Evolutionary conservation across 2,329 filamentous ascomycete species (phyloP).

Genomic region (Penicillium sp.): DNA sequence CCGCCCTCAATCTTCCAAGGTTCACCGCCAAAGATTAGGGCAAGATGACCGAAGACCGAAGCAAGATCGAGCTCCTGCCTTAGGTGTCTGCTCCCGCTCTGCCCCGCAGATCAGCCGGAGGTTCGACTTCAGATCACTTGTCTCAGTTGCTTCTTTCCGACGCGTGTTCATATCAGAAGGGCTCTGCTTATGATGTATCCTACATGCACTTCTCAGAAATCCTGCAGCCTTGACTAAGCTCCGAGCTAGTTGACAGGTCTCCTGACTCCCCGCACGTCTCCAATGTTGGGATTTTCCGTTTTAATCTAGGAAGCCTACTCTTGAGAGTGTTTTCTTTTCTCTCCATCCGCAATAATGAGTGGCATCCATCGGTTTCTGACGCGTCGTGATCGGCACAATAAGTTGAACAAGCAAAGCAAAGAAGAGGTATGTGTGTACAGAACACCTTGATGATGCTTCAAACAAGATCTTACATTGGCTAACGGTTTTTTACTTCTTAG

Average conservation of each 20-base stretch:
- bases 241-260: constrained; percentile 12
- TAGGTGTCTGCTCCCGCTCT: constrained; percentile 1
- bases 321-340: background rate
- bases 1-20: background rate
- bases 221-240: constrained; percentile 29
- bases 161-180: constrained; percentile 18
- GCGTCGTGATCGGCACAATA: constrained; percentile 37
- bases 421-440: constrained; percentile 29
- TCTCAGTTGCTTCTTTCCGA: background rate
- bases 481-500: constrained; percentile 16
- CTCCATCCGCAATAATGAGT: constrained; percentile 32
- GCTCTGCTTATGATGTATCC: constrained; percentile 25
- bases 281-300: constrained; percentile 1
- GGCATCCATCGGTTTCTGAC: constrained; percentile 44
- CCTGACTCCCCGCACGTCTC: constrained; percentile 24
- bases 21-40: background rate
- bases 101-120: constrained; percentile 20
- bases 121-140: constrained; percentile 1
- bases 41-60: background rate
- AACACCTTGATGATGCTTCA: background rate
- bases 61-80: background rate
- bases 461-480: constrained; percentile 7
- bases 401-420: constrained; percentile 31
- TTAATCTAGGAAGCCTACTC: constrained; percentile 8
- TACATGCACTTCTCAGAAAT: constrained; percentile 24